Evolutionary conservation across 1,284 basidiomycete genomes (phyloP).

Genomic region (Exobasidium cylindrosporum): DNA sequence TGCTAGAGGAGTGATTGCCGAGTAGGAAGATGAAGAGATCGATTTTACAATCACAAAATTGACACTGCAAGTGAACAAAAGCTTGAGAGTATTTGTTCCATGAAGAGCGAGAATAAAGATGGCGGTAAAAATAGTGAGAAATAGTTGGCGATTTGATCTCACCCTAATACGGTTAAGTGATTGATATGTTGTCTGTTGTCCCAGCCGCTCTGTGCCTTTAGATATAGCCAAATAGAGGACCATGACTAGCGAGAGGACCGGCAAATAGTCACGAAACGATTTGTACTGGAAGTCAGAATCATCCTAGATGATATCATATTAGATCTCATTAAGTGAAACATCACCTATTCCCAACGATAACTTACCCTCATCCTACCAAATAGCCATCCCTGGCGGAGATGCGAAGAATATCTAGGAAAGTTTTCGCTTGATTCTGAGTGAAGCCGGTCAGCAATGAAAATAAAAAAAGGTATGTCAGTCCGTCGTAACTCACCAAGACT

Average conservation of each 20-base stretch:
- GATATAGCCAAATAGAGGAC: slow-evolving; percentile 45
- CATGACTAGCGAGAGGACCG: slow-evolving; percentile 45
- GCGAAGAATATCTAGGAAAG: slow-evolving; percentile 64
- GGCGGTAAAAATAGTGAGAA: slow-evolving; percentile 63
- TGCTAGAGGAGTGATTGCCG: slow-evolving; percentile 57
- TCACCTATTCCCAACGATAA: not conserved
- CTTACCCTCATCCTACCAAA: slow-evolving; percentile 58
- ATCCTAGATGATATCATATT: slow-evolving; percentile 45
- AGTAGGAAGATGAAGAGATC: slow-evolving; percentile 40
- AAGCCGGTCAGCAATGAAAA: not conserved
- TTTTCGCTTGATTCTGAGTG: slow-evolving; percentile 63
- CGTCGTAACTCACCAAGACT: slow-evolving; percentile 65
- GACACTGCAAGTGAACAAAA: slow-evolving; percentile 66
- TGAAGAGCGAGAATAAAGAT: slow-evolving; percentile 76
- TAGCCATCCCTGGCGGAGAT: slow-evolving; percentile 64
- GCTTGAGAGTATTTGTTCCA: slow-evolving; percentile 78
- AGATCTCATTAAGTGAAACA: not conserved
- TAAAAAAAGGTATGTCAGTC: slow-evolving; percentile 53
- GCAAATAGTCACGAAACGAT: slow-evolving; percentile 54
- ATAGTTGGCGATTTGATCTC: slow-evolving; percentile 28
- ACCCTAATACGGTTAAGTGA: not conserved
- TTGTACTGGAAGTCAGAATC: slow-evolving; percentile 57
- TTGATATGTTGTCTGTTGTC: not conserved
- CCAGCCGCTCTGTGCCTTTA: slow-evolving; percentile 30
- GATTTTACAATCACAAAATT: slow-evolving; percentile 67